Base-by-base conservation (phyloP, 257 asterid species). In the Gentiana straminea region DNA sequence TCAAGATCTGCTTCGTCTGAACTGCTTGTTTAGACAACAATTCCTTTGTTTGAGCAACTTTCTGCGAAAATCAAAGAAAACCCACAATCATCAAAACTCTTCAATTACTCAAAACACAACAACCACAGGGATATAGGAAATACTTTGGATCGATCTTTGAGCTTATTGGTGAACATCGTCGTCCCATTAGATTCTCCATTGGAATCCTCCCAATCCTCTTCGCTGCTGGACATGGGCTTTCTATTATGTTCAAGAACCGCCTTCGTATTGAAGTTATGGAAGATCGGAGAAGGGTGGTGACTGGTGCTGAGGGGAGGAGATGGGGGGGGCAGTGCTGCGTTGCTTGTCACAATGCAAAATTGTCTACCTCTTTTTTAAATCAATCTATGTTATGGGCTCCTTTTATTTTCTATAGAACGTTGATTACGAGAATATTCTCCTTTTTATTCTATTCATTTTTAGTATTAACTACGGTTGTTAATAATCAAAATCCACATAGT, bases 21-120 rank as follows among this genome's bases (percentile, higher is more conserved):
- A 52, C 79, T 2, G 90, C 90, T 58, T 78, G 86, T 64, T 79
- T 74, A 56, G 89, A 71, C 77, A 88, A 67, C 67, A 79, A 61
- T 76, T 83, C 94, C 81, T 77, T 89, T 10, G 96, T 86, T 61
- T 83, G 73, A 57, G 93, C 95, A 76, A 88, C 87, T 91, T 76
- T 87, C 98, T 91, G 65, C 74, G 49, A 54, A 64, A 49, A 65
- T 10, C 64, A 54, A 67, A 49, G 55, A 52, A 58, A 64, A 12
- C 58, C 61, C 64, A 64, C 60, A 32, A 24, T 58, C 62, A 65
- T 64, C 1, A 67, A 64, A 51, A 59, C 54, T 51, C 15, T 32
- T 46, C 34, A 49, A 55, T 61, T 36, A 51, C 6, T 4, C 10
- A 49, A 4, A 52, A 35, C 63, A 13, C 12, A 35, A 51, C 5